These are phyloP conservation scores for Suillus hirtellus DNA, from an alignment of 768 basidiomycete genomes.

Conservation along the genomic window DNA sequence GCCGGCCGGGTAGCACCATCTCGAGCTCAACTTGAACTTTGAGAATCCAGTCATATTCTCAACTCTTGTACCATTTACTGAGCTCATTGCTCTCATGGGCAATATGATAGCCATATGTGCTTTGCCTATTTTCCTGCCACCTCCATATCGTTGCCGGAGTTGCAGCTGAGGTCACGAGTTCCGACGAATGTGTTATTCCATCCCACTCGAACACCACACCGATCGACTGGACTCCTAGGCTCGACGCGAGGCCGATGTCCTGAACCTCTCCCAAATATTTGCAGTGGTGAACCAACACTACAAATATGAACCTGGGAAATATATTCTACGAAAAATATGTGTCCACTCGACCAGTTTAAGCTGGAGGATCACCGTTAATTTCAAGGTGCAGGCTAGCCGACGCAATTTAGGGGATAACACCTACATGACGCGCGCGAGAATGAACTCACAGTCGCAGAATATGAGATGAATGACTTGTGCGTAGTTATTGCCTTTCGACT, in stretches of 20 bases:
- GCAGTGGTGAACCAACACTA: background rate
- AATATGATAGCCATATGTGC: background rate
- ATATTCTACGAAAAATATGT: background rate
- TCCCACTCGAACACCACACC: background rate
- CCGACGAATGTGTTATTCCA: background rate
- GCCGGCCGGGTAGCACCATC: too few relatives aligned
- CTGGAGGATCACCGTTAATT: background rate
- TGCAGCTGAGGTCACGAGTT: too few relatives aligned
- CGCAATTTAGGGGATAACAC: background rate
- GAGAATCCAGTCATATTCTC: too few relatives aligned
- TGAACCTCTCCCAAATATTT: background rate
- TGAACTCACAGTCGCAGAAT: background rate
- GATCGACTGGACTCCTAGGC: background rate
- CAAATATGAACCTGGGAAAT: background rate
- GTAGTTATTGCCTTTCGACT: background rate
- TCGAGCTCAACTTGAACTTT: too few relatives aligned
- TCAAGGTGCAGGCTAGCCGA: background rate
- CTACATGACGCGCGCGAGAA: background rate
- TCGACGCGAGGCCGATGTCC: background rate
- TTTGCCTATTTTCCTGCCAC: too few relatives aligned
- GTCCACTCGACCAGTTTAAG: background rate
- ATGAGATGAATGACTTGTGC: background rate
- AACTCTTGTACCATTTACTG: too few relatives aligned
- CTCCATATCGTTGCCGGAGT: too few relatives aligned
- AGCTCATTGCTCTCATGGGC: too few relatives aligned